These are phyloP conservation scores for Arthroderma sp. DNA, from an alignment of 2,329 filamentous ascomycete species.

Conservation along the genomic window DNA sequence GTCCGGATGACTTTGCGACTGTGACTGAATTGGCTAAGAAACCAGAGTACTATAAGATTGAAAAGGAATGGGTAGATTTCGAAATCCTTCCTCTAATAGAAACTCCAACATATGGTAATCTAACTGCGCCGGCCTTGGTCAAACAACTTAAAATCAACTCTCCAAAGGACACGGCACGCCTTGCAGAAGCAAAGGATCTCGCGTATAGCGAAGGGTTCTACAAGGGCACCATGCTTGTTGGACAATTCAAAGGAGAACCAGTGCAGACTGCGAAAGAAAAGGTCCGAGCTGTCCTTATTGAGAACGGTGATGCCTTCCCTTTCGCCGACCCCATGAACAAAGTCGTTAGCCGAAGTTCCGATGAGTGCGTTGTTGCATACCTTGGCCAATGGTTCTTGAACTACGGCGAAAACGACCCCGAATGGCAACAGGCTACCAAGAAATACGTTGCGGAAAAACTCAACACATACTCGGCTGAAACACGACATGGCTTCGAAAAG, in stretches of 20 bases:
- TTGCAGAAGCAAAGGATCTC: constrained; percentile 86
- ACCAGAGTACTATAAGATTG: constrained; percentile 86
- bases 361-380: constrained; percentile 84
- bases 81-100: constrained; percentile 82
- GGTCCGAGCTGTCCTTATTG: constrained; percentile 64
- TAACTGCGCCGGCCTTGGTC: constrained; percentile 69
- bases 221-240: constrained; percentile 77
- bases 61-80: constrained; percentile 90
- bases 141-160: constrained; percentile 94
- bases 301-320: constrained; percentile 66
- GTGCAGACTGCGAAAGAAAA: constrained; percentile 81
- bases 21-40: constrained; percentile 83
- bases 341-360: constrained; percentile 77
- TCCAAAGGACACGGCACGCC: constrained; percentile 81
- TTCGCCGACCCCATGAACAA: constrained; percentile 88
- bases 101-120: constrained; percentile 74
- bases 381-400: constrained; percentile 98
- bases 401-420: constrained; percentile 69
- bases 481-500: constrained; percentile 67
- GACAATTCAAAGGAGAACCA: constrained; percentile 74
- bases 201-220: constrained; percentile 98
- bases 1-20: constrained; percentile 88
- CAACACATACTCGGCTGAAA: constrained; percentile 67
- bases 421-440: constrained; percentile 67
- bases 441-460: constrained; percentile 59